A percentile compares a stretch with the other conserved stretches of the same genome.
Conservation (phyloP, 805 yeast species). For the Metschnikowia lochheadii region DNA sequence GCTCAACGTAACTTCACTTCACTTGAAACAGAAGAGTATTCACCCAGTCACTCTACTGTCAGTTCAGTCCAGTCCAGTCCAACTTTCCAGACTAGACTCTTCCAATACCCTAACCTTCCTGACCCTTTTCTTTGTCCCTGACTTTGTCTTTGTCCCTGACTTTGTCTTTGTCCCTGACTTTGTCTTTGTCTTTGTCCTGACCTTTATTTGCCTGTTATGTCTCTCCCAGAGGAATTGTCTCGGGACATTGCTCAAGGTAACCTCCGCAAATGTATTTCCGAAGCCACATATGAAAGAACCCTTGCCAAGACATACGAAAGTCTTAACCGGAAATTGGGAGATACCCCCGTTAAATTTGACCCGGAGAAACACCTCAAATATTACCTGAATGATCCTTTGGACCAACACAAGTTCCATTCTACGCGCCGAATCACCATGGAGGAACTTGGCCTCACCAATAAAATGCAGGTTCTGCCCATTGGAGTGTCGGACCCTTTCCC, state of each 20-base stretch:
- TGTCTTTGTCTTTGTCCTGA: too few species aligned
- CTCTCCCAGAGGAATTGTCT: constrained; percentile 25
- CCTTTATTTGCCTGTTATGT: not conserved
- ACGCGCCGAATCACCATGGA: constrained; percentile 42
- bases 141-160: too few species aligned
- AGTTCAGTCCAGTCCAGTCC: too few species aligned
- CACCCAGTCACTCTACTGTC: too few species aligned
- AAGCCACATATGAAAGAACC: constrained; percentile 23
- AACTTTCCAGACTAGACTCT: too few species aligned
- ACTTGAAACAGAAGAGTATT: too few species aligned
- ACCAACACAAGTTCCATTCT: constrained; percentile 32
- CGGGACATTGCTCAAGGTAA: constrained; percentile 34
- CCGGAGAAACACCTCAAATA: constrained; percentile 31
- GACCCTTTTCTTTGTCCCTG: too few species aligned
- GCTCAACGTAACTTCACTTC: too few species aligned
- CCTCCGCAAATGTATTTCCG: constrained; percentile 31
- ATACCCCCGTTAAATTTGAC: constrained; percentile 26
- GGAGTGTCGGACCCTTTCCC: constrained; percentile 62
- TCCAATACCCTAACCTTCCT: too few species aligned
- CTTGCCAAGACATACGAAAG: constrained; percentile 11
- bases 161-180: too few species aligned
- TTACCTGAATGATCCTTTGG: constrained; percentile 29
- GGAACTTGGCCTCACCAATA: constrained; percentile 45
- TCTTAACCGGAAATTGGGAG: constrained; percentile 7
- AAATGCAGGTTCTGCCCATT: constrained; percentile 48